Evolutionary conservation across 2,329 filamentous ascomycete genomes (phyloP), one percentile per base, ranked within the genome.

Genomic region (Microdochium paspali): DNA sequence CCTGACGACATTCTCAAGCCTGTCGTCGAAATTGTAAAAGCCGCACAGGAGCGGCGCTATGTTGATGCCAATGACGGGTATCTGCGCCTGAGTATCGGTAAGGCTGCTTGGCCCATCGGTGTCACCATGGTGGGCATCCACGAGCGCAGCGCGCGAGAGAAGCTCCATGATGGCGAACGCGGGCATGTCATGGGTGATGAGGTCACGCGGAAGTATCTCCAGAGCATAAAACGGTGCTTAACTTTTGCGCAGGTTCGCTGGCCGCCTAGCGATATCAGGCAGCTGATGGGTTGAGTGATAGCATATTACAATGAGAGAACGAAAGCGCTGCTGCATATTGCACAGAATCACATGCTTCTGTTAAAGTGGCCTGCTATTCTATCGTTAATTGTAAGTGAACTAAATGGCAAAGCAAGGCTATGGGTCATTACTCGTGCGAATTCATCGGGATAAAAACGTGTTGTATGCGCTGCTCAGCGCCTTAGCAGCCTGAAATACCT

Each of bases 121-220:
- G 93, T 98, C 32, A 98, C 93, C 65, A 98, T 97, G 93, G 93
- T 98, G 60, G 93, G 93, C 74, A 98, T 98, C 58, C 93, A 98
- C 78, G 93, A 97, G 73, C 82, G 93, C 61, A 93, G 86, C 55
- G 91, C 93, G 20, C 80, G 93, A 53, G 93, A 98, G 69, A 98
- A 98, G 69, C 71, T 98, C 50, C 90, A 97, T 63, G 82, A 93
- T 64, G 85, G 84, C 49, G 82, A 85, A 60, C 85, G 90, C 59
- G 93, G 91, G 3, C 90, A 98, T 65, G 95, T 97, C 58, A 90
- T 98, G 84, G 91, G 90, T 49, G 93, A 97, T 62, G 93, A 98
- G 69, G 83, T 86, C 42, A 98, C 93, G 46, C 79, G 93, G 55
- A 98, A 97, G 70, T 96, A 90, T 62, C 67, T 98, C 55, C 93